Base-by-base conservation (phyloP, 2,329 filamentous ascomycete species). In the Chrysoporthe deuterocubensis region DNA sequence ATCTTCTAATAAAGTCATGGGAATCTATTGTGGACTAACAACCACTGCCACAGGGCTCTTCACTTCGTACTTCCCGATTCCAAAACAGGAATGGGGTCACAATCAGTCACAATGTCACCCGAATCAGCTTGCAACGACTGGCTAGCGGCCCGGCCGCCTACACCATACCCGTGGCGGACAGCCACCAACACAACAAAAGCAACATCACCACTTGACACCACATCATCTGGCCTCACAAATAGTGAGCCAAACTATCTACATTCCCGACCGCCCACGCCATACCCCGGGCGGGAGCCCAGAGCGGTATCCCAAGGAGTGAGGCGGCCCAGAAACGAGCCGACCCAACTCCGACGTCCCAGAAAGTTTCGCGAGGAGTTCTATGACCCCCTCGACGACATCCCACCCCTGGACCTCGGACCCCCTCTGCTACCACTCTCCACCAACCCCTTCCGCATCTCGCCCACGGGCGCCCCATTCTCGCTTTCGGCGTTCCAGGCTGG, bases 351-450 rank as follows among this genome's bases (percentile, higher is more conserved):
- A 5, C 26, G 11, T 3, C 26, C 50, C 13, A 14, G 48, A 4
- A 21, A 26, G 14, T 6, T 44, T 18, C 4, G 32, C 32, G 6
- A 57, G 40, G 37, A 9, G 5, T 40, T 6, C 37, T 40, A 9
- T 40, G 37, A 6, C 9, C 37, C 37, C 37, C 37, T 2, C 14
- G 26, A 48, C 0, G 13, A 32, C 44, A 40, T 66, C 16, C 9
- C 64, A 8, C 44, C 44, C 9, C 7, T 69, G 9, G 52, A 63
- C n/a, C 7, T 69, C n/a, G 64, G 64, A 6, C 4, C 52, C 14
- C 59, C 50, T 2, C 6, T 62, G 6, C 1, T 44, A 1, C 13
- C 11, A 2, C 6, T 42, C 3, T n/a, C 18, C 4, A 14, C 2
- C n/a, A 6, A 46, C 13, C 16, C 54, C 4, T 40, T 40, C 34